Conservation (phyloP, 192 early-diverging fungal genomes). For the Linnemannia hyalina region DNA sequence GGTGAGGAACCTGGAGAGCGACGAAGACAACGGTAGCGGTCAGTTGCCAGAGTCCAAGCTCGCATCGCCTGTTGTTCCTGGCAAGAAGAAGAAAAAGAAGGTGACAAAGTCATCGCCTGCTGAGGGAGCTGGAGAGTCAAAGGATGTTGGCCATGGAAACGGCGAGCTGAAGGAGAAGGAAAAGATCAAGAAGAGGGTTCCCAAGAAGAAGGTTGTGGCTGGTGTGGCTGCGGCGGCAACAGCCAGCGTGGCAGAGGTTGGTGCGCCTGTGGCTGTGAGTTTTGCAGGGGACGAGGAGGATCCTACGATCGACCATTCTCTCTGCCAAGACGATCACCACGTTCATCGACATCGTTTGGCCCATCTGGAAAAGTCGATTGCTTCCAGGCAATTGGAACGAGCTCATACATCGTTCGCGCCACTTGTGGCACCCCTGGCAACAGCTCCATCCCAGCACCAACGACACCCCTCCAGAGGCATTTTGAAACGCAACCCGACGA, state of each 20-base stretch:
- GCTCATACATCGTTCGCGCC: background rate
- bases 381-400: conserved; percentile 15
- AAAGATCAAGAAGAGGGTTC: conserved; percentile 17
- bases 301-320: conserved; percentile 12
- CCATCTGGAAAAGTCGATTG: conserved; percentile 39
- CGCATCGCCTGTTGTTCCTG: background rate
- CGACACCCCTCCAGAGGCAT: conserved; percentile 31
- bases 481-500: conserved; percentile 9
- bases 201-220: conserved; percentile 16
- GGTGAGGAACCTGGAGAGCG: conserved; percentile 1
- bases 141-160: conserved; percentile 11
- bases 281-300: conserved; percentile 30
- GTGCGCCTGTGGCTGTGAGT: conserved; percentile 3
- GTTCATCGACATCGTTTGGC: conserved; percentile 45
- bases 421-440: background rate
- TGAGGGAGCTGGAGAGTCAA: background rate
- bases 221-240: background rate
- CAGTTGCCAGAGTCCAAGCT: conserved; percentile 10
- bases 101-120: background rate
- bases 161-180: conserved; percentile 4
- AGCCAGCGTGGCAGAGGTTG: background rate
- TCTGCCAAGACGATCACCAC: conserved; percentile 38
- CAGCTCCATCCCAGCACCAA: conserved; percentile 13
- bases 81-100: conserved; percentile 48
- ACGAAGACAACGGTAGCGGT: conserved; percentile 15